Evolutionary conservation across 2,329 filamentous ascomycete genomes (phyloP), one percentile per base, ranked within the genome.

Genomic region (Exophiala spinifera): DNA sequence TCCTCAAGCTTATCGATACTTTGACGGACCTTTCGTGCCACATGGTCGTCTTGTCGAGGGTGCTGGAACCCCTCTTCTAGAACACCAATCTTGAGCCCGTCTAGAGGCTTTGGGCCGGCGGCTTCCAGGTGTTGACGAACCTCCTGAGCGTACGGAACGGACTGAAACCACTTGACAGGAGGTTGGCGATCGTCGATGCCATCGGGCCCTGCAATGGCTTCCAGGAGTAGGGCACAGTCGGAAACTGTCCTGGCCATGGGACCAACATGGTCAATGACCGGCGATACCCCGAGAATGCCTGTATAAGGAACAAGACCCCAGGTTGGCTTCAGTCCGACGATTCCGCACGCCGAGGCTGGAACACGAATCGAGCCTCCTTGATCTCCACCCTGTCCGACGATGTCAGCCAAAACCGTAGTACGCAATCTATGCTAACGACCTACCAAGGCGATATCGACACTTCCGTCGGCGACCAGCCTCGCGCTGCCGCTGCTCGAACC

Each of bases 261-360:
- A 0, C 76, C 75, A 0, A 65, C 69, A 58, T 80, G 76, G 56
- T 81, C 79, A 28, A 79, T 75, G 1, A 74, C 71, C 0, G 76
- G 69, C 42, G 79, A 72, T 1, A 75, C 72, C 21, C 69, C 72
- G 0, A 70, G 71, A 44, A 76, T 70, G 0, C 75, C 77, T 0
- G 76, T 79, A 49, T 74, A 80, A 0, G 78, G 77, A 0, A 81
- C 69, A 0, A 80, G 64, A 0, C 75, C 72, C 42, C 76, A 74
- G 0, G 76, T 79, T 0, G 78, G 76, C 58, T 79, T 80, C 47
- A 79, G 65, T 1, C 74, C 74, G 76, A 67, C 3, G 72, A 77
- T 64, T 77, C 78, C 31, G 64, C 69, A 66, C 69, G 81, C 52
- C 69, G 79, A 53, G 69, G 79, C 65, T 2, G 68, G 68, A 14